These are phyloP conservation scores for Cladorrhinum sp. DNA, from an alignment of 2,329 filamentous ascomycete genomes.

Conservation along the genomic window DNA sequence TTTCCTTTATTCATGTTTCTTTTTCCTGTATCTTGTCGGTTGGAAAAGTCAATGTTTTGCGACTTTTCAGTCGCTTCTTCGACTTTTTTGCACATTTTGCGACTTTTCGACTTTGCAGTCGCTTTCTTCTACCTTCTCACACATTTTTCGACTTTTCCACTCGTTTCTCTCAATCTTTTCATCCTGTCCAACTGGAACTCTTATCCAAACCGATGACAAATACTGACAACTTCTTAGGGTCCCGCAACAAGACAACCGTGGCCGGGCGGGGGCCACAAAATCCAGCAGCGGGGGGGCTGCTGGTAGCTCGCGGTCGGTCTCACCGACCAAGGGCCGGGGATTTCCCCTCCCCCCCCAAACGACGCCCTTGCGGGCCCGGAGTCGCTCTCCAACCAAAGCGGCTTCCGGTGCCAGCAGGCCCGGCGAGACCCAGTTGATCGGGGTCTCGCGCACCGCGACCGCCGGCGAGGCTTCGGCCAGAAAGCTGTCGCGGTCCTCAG, in stretches of 20 bases:
- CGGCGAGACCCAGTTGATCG: background rate
- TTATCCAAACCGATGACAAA: background rate
- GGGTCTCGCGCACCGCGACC: background rate
- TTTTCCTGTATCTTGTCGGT: background rate
- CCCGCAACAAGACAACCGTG: background rate
- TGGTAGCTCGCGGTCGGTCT: background rate
- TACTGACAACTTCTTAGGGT: background rate
- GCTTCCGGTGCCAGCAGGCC: background rate
- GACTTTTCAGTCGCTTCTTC: background rate
- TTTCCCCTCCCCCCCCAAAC: background rate
- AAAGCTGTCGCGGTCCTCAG: background rate
- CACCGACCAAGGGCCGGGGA: background rate
- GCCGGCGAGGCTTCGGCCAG: background rate
- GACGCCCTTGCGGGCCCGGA: background rate
- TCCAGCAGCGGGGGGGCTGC: background rate
- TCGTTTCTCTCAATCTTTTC: background rate
- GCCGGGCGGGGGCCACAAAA: background rate
- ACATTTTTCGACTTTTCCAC: background rate
- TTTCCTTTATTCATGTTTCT: background rate
- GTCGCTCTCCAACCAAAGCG: background rate
- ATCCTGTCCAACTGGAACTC: background rate
- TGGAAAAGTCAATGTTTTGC: background rate
- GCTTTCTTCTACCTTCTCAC: no score
- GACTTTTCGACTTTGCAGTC: no score
- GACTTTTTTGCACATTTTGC: background rate